Percentiles rank a stretch among this genome's conserved stretches.
These are phyloP conservation scores for Kwoniella pini DNA, from an alignment of 768 basidiomycete species.

Conservation along the genomic window DNA sequence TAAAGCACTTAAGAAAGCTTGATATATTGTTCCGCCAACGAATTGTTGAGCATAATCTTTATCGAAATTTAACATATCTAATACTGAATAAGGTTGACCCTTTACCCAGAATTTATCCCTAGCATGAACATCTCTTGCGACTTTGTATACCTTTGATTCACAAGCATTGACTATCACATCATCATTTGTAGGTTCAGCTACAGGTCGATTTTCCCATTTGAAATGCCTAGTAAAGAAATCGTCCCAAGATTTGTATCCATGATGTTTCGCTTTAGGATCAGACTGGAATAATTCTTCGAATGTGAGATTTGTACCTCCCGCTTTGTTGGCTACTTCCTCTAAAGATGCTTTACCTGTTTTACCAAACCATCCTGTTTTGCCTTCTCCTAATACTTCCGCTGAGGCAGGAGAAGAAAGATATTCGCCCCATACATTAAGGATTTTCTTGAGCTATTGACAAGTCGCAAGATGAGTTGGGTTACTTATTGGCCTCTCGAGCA, in stretches of 20 bases:
- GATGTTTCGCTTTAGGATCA: slow-evolving; percentile 56
- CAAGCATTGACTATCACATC: slow-evolving; percentile 60
- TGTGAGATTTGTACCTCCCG: slow-evolving; percentile 31
- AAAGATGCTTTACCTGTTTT: slow-evolving; percentile 48
- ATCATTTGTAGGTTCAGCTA: slow-evolving; percentile 53
- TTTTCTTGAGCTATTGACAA: slow-evolving; percentile 58
- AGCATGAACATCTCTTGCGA: slow-evolving; percentile 56
- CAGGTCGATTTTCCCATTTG: slow-evolving; percentile 57
- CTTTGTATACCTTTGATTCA: slow-evolving; percentile 61
- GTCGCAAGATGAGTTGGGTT: no score
- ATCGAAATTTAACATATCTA: slow-evolving; percentile 61
- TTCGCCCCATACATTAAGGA: slow-evolving; percentile 61
- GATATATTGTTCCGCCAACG: slow-evolving; percentile 59
- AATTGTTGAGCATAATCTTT: slow-evolving; percentile 56
- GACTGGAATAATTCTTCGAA: slow-evolving; percentile 58
- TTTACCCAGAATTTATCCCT: slow-evolving; percentile 66
- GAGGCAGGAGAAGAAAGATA: slow-evolving; percentile 60
- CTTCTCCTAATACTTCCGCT: slow-evolving; percentile 56
- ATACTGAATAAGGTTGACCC: slow-evolving; percentile 64
- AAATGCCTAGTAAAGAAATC: slow-evolving; percentile 62
- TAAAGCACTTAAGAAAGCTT: slow-evolving; percentile 63
- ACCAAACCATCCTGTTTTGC: slow-evolving; percentile 61
- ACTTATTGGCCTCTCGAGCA: no score
- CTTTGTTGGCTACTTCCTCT: slow-evolving; percentile 49
- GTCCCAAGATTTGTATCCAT: slow-evolving; percentile 60